Evolutionary conservation across 2,329 filamentous ascomycete species (phyloP), one percentile per base, ranked within the genome.

Genomic region (Grosmannia clavigera): DNA sequence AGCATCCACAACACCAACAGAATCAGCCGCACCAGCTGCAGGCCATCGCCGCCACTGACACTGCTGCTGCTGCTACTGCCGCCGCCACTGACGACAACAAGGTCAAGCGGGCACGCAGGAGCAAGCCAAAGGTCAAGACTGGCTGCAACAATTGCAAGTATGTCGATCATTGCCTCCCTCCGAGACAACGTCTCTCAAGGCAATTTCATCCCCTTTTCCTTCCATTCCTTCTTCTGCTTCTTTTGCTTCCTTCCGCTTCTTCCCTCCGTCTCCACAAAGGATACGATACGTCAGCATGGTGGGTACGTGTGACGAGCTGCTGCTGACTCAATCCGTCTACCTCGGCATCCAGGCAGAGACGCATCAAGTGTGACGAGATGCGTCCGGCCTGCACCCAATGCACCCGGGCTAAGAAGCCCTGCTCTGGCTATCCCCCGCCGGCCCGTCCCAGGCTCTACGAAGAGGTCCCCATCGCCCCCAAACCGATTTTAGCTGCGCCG

Each of bases 111-210:
- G 73, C 73, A 16, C 74, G 81, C 59, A 78, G 74, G 33, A 83
- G 81, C 68, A 79, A 76, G 64, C 79, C 81, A 16, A 85, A 86
- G 68, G 83, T 85, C 64, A 85, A 84, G 73, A 86, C 83, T 1
- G 83, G 83, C 50, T 86, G 84, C 70, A 77, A 76, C 66, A 84
- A 82, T 69, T 87, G 83, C 83, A 86, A 86, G 83, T 86, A 75
- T 69, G 83, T 76, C 33, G 9, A 35, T 11, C 33, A 10, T 35
- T 9, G 5, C 33, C 5, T 9, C 10, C 10, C 33, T 5, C 7
- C 31, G 31, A 31, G 31, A 31, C 31, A 7, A 7, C 33, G 0
- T 60, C 40, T 59, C 31, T 57, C 50, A 38, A 33, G n/a, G 12
- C 27, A n/a, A 6, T 10, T 35, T 56, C 51, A 9, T 7, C 33